Evolutionary conservation across 2,329 filamentous ascomycete genomes (phyloP).

Genomic region (Shiraia sp.): DNA sequence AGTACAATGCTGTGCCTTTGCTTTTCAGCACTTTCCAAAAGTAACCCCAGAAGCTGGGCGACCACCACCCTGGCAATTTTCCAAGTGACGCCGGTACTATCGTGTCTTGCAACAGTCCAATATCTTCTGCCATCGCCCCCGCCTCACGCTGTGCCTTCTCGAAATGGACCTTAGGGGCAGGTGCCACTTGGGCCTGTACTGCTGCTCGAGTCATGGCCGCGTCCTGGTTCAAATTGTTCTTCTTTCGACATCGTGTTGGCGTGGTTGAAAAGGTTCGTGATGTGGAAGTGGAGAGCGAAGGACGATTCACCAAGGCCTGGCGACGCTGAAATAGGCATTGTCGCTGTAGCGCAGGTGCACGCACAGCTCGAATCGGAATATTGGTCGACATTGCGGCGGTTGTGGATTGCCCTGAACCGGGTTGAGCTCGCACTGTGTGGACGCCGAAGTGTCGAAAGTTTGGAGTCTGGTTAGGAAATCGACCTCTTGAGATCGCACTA

Average conservation of each 20-base stretch:
- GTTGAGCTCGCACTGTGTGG: constrained; percentile 8
- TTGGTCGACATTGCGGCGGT: constrained; percentile 30
- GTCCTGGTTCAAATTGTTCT: constrained; percentile 9
- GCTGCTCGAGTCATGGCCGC: constrained; percentile 12
- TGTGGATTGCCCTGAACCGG: constrained; percentile 5
- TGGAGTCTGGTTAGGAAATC: constrained; percentile 8
- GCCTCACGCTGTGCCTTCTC: constrained; percentile 6
- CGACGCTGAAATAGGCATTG: constrained; percentile 32
- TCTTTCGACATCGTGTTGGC: constrained; percentile 12
- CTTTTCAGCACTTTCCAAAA: constrained; percentile 24
- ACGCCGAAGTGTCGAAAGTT: constrained; percentile 14
- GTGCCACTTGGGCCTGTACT: constrained; percentile 3
- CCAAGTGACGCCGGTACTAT: constrained; percentile 20
- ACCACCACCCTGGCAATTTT: constrained; percentile 9
- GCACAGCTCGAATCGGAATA: constrained; percentile 25
- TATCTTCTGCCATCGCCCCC: constrained; percentile 21
- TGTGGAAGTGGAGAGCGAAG: constrained; percentile 9
- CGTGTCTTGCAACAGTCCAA: constrained; percentile 27
- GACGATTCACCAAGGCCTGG: constrained; percentile 6
- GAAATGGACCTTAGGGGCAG: constrained; percentile 14
- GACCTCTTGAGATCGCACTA: constrained; percentile 12
- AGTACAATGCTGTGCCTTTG: constrained; percentile 19
- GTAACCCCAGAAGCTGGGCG: constrained; percentile 15
- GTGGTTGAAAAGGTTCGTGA: constrained; percentile 31
- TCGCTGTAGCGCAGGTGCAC: constrained; percentile 25